Conservation (phyloP, 345 rosid genomes). For the Melaleuca alternifolia region DNA sequence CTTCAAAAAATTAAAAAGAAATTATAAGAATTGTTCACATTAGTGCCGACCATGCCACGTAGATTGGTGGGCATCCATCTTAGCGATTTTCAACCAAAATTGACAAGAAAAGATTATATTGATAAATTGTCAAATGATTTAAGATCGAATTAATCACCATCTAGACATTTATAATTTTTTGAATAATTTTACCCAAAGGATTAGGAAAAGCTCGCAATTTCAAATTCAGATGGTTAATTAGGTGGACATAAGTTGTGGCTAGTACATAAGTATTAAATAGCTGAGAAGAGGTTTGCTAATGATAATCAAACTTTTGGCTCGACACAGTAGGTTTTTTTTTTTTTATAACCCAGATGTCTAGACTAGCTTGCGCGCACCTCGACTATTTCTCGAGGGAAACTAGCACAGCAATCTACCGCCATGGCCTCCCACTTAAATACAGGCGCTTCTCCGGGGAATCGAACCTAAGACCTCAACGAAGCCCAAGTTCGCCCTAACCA, state of each 20-base stretch:
- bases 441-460: no score
- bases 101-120: background rate
- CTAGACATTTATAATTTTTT: background rate
- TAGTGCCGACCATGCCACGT: rapidly evolving
- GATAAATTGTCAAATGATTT: background rate
- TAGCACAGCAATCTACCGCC: no score
- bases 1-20: background rate
- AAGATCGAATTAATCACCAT: rapidly evolving
- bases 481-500: no score
- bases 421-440: no score
- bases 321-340: no score
- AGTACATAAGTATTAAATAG: background rate
- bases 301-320: background rate
- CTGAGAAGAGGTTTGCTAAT: background rate
- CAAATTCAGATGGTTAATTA: background rate
- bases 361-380: no score
- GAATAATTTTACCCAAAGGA: background rate
- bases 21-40: background rate
- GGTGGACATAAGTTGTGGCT: background rate
- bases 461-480: no score
- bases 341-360: no score
- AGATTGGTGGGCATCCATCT: rapidly evolving
- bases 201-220: background rate
- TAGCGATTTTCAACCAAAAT: background rate
- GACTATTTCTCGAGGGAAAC: no score